Conservation (phyloP, 371 early-diverging fungal species). For the Circinella minor region DNA sequence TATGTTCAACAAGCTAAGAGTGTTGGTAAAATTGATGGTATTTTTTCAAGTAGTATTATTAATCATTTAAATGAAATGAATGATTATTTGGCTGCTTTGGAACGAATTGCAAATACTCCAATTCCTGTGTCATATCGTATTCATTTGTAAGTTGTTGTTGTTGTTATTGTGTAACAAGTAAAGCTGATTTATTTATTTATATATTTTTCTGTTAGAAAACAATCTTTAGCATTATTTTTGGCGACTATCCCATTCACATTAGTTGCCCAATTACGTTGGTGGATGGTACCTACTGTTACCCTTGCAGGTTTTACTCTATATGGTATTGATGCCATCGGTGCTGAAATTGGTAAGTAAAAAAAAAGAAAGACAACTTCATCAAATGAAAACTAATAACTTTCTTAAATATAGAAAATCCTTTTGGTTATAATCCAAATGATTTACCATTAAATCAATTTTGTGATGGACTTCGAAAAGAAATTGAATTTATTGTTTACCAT, state of each 20-base stretch:
- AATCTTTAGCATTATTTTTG: constrained; percentile 70
- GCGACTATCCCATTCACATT: constrained; percentile 74
- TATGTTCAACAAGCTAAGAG: constrained; percentile 57
- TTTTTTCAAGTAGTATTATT: constrained; percentile 54
- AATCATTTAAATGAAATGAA: constrained; percentile 56
- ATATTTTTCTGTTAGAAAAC: constrained; percentile 50
- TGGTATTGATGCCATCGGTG: constrained; percentile 75
- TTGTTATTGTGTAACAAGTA: not conserved
- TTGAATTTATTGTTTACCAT: constrained; percentile 50
- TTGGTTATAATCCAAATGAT: constrained; percentile 66
- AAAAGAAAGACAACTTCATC: too few relatives aligned
- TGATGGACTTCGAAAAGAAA: constrained; percentile 46
- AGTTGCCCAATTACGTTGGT: constrained; percentile 54
- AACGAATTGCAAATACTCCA: constrained; percentile 79
- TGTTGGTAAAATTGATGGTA: constrained; percentile 52
- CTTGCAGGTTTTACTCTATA: constrained; percentile 73
- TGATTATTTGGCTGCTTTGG: constrained; percentile 72
- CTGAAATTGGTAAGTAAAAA: constrained; percentile 30
- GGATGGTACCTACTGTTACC: constrained; percentile 64
- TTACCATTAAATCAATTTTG: constrained; percentile 48
- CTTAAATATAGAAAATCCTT: constrained; percentile 61
- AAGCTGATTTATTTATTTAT: not conserved
- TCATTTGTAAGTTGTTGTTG: constrained; percentile 57
- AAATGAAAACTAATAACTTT: too few relatives aligned
- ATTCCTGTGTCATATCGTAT: constrained; percentile 81